Evolutionary conservation across 495 filamentous ascomycete species (phyloP).

Genomic region (Arthonia radiata): DNA sequence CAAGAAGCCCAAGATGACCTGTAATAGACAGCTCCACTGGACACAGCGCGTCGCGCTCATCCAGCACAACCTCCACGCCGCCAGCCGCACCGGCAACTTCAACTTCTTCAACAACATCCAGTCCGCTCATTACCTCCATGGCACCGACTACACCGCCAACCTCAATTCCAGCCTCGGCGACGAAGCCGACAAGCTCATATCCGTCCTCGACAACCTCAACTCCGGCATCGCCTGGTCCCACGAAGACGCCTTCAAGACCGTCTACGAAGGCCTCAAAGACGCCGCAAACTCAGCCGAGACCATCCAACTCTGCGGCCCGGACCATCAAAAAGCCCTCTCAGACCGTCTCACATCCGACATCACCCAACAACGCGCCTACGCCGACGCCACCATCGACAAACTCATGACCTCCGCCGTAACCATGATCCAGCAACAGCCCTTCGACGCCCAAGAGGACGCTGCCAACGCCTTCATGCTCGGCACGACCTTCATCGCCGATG

Average conservation of each 20-base stretch:
- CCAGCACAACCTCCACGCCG: conserved; percentile 14
- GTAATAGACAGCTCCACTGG: conserved; percentile 15
- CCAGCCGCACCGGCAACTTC: conserved; percentile 13
- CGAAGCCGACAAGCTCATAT: conserved; percentile 12
- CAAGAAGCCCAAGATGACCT: no score
- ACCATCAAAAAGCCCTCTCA: conserved; percentile 4
- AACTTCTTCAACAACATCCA: conserved; percentile 17
- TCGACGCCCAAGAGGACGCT: conserved; percentile 8
- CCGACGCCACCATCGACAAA: conserved; percentile 15
- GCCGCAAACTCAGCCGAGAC: not conserved
- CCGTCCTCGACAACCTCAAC: conserved; percentile 16
- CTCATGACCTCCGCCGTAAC: conserved; percentile 11
- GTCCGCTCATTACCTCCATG: conserved; percentile 10
- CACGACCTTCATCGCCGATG: conserved; percentile 13
- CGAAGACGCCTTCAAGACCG: conserved; percentile 16
- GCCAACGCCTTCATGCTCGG: conserved; percentile 15
- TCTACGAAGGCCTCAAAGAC: conserved; percentile 12
- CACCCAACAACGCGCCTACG: conserved; percentile 12
- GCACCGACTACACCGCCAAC: conserved; percentile 13
- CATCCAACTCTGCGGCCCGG: conserved; percentile 7
- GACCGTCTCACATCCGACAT: conserved; percentile 12
- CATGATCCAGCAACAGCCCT: conserved; percentile 11
- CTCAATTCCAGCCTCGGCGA: conserved; percentile 9
- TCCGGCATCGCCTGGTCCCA: conserved; percentile 13
- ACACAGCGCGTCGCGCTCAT: conserved; percentile 13